Conservation (phyloP, 202 grass and related monocot genomes). For the Panicum hallii region DNA sequence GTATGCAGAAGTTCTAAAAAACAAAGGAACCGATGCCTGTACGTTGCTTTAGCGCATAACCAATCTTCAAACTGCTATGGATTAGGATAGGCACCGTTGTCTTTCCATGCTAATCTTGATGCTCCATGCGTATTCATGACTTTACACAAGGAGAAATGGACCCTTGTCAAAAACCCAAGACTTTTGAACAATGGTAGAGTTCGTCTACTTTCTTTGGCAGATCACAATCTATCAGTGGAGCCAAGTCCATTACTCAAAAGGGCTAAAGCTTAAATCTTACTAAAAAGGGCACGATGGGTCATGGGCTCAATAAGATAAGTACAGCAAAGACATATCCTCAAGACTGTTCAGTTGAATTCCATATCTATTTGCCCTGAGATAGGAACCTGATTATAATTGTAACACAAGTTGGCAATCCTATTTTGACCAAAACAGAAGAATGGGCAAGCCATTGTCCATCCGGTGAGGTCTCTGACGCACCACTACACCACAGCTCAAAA, state of each 20-base stretch:
- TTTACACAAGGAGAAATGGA: not conserved
- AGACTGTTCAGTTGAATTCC: not conserved
- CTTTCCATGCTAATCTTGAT: not conserved
- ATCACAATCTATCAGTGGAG: not conserved
- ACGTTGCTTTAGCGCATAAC: not conserved
- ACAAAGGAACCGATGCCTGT: not conserved
- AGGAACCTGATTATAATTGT: not conserved
- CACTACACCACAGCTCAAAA: not conserved
- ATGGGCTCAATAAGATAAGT: not conserved
- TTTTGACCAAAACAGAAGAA: constrained; percentile 1
- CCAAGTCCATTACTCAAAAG: not conserved
- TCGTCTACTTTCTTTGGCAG: not conserved
- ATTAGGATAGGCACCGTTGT: not conserved
- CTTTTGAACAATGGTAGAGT: not conserved
- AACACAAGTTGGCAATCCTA: not conserved
- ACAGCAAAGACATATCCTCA: not conserved
- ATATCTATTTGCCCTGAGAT: not conserved
- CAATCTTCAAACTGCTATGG: not conserved
- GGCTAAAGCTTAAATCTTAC: not conserved
- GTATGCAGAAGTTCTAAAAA: not conserved
- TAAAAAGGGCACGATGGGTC: not conserved
- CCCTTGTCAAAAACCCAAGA: not conserved
- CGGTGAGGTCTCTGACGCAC: not conserved
- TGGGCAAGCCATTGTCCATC: not conserved
- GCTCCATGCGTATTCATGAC: not conserved